Evolutionary conservation across 768 basidiomycete genomes (phyloP).

Genomic region (Auriculariales sp.): DNA sequence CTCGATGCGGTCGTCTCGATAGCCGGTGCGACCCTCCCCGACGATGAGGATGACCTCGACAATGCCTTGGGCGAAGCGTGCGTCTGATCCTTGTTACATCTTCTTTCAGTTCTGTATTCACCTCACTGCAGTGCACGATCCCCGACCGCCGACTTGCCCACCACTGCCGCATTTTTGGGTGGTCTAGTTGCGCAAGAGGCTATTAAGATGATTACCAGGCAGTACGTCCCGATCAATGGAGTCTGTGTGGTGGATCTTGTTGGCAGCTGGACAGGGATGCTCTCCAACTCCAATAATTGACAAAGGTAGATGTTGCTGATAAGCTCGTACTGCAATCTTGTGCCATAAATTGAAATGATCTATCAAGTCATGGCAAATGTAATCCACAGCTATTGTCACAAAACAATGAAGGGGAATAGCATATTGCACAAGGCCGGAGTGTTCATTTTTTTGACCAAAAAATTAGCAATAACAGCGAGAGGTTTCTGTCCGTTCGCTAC

Average conservation of each 20-base stretch:
- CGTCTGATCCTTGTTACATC: conserved; percentile 16
- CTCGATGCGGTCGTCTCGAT: conserved; percentile 34
- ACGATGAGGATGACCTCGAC: conserved; percentile 27
- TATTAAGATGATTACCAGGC: conserved; percentile 93
- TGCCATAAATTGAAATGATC: too few species aligned
- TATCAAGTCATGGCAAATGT: too few species aligned
- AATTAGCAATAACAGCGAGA: too few species aligned
- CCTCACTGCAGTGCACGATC: conserved; percentile 48
- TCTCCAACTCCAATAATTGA: too few species aligned
- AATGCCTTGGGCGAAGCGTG: conserved; percentile 69
- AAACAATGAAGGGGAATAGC: too few species aligned
- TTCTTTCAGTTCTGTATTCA: background rate
- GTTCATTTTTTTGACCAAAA: too few species aligned
- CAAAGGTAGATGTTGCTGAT: too few species aligned
- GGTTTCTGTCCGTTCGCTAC: too few species aligned
- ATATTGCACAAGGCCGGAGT: too few species aligned
- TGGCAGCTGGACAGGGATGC: conserved; percentile 56
- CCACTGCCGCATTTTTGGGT: conserved; percentile 84
- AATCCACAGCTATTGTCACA: too few species aligned
- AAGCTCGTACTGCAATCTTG: too few species aligned
- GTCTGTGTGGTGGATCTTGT: conserved; percentile 76
- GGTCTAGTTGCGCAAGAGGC: conserved; percentile 91
- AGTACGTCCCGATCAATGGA: conserved; percentile 84
- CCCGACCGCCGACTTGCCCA: conserved; percentile 77
- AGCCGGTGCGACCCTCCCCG: conserved; percentile 32